Percentiles rank a stretch among this genome's conserved stretches.
Evolutionary conservation across 2,329 filamentous ascomycete genomes (phyloP).

Genomic region (Xylariaceae sp.): DNA sequence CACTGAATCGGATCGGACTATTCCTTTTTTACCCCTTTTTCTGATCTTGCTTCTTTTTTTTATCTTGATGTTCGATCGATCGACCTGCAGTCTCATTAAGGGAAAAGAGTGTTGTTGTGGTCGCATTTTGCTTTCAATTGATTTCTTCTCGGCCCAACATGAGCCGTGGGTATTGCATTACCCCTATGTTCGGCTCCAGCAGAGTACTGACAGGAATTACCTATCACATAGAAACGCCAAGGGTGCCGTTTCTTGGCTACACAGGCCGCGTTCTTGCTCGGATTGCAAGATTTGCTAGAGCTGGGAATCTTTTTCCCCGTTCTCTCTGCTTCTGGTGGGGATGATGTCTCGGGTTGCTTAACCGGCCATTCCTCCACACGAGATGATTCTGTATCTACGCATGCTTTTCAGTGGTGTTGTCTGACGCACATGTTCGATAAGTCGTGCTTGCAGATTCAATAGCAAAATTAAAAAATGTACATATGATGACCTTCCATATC

Average conservation of each 20-base stretch:
- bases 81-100: not conserved
- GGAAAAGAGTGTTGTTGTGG: not conserved
- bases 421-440: not conserved
- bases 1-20: slow-evolving; percentile 14
- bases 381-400: slow-evolving; percentile 15
- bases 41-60: slow-evolving; percentile 14
- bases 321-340: slow-evolving; percentile 2
- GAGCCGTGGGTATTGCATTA: slow-evolving; percentile 12
- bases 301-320: not conserved
- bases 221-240: not conserved
- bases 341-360: slow-evolving; percentile 7
- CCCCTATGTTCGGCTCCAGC: slow-evolving; percentile 6
- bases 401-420: slow-evolving; percentile 6
- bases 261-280: not conserved
- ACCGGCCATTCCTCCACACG: not conserved
- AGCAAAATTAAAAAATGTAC: slow-evolving; percentile 8
- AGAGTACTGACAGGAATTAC: not conserved
- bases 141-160: slow-evolving; percentile 9
- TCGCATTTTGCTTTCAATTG: slow-evolving; percentile 10
- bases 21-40: not conserved
- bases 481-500: slow-evolving; percentile 7
- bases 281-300: not conserved
- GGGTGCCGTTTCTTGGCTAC: not conserved
- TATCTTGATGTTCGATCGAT: slow-evolving; percentile 7
- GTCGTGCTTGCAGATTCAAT: slow-evolving; percentile 9